A percentile compares a stretch with the other conserved stretches of the same genome.
Evolutionary conservation across 2,329 filamentous ascomycete genomes (phyloP).

Genomic region (Fusarium gaditjirri): DNA sequence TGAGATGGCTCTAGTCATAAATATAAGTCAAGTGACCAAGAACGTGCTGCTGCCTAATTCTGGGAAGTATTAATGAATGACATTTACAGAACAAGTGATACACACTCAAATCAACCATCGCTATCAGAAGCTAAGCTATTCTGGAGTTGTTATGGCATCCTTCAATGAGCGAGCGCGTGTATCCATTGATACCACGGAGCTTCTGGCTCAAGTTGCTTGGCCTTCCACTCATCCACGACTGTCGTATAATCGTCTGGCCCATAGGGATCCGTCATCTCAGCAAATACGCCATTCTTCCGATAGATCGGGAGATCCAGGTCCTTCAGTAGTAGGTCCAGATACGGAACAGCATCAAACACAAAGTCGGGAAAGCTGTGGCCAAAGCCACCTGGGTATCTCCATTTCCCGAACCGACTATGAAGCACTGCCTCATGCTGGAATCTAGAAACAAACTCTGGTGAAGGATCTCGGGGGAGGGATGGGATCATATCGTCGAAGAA

Average conservation of each 20-base stretch:
- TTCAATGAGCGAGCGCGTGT: not conserved
- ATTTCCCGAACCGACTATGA: constrained; percentile 74
- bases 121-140: not conserved
- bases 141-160: not conserved
- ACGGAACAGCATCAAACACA: constrained; percentile 80
- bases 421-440: constrained; percentile 68
- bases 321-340: constrained; percentile 72
- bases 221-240: constrained; percentile 63
- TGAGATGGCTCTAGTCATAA: not conserved
- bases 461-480: constrained; percentile 33
- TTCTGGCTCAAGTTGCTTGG: constrained; percentile 17
- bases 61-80: not conserved
- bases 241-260: constrained; percentile 67
- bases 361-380: constrained; percentile 73
- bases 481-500: constrained; percentile 60
- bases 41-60: constrained; percentile 23
- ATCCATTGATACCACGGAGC: not conserved
- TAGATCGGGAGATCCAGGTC: constrained; percentile 71
- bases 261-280: constrained; percentile 67
- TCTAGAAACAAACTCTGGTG: constrained; percentile 51
- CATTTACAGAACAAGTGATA: not conserved
- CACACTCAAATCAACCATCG: not conserved
- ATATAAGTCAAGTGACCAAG: not conserved
- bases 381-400: constrained; percentile 74
- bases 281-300: constrained; percentile 63